Evolutionary conservation across 129 eudicot species (phyloP).

Genomic region (Flaveria brownii): DNA sequence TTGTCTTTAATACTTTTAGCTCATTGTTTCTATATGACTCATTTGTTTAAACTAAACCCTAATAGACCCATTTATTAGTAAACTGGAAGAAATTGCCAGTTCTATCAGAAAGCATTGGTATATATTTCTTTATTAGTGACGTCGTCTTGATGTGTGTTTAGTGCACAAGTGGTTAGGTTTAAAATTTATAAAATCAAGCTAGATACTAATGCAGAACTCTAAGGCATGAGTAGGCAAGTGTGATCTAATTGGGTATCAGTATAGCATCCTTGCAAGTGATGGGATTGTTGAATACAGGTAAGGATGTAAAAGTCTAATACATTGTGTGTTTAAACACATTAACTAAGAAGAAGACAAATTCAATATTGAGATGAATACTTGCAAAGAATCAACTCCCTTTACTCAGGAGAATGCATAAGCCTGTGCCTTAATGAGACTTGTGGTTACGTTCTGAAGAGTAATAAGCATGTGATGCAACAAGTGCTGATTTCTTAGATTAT

Average conservation of each 20-base stretch:
- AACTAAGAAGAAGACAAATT: too few species aligned
- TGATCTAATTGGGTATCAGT: too few species aligned
- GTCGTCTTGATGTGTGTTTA: neutral
- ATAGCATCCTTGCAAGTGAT: too few species aligned
- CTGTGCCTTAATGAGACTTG: neutral
- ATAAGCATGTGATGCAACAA: neutral
- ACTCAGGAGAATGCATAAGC: neutral
- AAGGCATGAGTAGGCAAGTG: too few species aligned
- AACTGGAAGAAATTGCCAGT: neutral
- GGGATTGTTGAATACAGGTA: too few species aligned
- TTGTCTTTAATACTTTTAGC: neutral
- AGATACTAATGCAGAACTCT: too few species aligned
- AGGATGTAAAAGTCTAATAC: too few species aligned
- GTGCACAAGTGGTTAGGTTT: too few species aligned
- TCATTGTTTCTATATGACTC: neutral
- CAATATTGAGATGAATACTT: too few species aligned
- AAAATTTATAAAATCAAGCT: too few species aligned
- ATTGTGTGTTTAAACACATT: too few species aligned
- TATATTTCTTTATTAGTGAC: neutral
- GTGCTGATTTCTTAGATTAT: neutral
- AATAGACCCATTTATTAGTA: neutral
- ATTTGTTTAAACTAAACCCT: neutral
- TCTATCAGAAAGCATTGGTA: neutral
- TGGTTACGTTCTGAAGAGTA: neutral
- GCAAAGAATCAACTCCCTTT: too few species aligned